These are phyloP conservation scores for Cadophora malorum DNA, from an alignment of 2,329 filamentous ascomycete genomes.

Conservation along the genomic window DNA sequence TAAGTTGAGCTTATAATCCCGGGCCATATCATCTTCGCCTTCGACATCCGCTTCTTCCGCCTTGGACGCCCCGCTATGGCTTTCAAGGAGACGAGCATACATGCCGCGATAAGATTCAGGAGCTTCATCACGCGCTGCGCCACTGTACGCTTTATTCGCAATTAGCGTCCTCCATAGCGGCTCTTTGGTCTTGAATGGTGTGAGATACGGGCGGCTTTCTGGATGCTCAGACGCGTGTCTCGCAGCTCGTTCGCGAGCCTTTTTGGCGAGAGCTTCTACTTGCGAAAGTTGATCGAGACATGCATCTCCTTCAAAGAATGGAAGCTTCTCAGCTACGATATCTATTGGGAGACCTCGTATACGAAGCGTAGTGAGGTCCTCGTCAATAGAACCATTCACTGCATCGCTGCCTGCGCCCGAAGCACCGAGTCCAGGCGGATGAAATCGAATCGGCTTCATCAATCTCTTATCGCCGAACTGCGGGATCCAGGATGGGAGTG, in stretches of 20 bases:
- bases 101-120: background rate
- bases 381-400: background rate
- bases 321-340: background rate
- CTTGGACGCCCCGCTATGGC: background rate
- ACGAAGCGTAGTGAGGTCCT: background rate
- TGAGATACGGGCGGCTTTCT: background rate
- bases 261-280: background rate
- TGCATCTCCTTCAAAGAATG: background rate
- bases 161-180: conserved; percentile 3
- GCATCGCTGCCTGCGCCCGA: conserved; percentile 2
- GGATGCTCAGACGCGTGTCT: background rate
- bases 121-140: background rate
- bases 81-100: background rate
- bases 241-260: background rate
- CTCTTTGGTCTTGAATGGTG: conserved; percentile 4
- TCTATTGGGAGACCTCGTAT: background rate
- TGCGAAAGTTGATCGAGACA: background rate
- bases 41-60: background rate
- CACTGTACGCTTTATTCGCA: background rate
- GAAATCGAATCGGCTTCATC: background rate
- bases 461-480: background rate
- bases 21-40: background rate
- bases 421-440: background rate
- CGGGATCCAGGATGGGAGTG: background rate
- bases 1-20: conserved; percentile 6